A percentile compares a stretch with the other conserved stretches of the same genome.
Conservation (phyloP, 352 stramenopile genomes). For the Phytophthora parvispora region DNA sequence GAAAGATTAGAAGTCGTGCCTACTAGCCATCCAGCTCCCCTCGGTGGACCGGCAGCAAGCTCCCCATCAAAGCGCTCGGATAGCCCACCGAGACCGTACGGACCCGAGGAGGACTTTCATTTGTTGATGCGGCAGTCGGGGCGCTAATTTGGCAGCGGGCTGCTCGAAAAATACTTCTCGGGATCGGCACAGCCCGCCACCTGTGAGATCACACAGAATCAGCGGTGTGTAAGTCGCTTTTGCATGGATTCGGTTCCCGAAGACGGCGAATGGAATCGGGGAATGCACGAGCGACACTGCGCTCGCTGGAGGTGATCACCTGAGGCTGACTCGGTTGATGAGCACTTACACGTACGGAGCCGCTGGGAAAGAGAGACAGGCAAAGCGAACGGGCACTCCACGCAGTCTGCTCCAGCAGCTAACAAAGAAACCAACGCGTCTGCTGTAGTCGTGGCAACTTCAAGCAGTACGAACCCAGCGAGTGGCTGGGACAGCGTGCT, state of each 20-base stretch:
- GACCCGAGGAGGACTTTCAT: not conserved
- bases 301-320: constrained; percentile 3
- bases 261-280: constrained; percentile 15
- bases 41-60: not conserved
- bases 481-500: constrained; percentile 10
- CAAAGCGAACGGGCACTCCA: constrained; percentile 9
- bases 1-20: constrained; percentile 1
- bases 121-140: constrained; percentile 2
- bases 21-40: too few species aligned
- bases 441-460: constrained; percentile 1
- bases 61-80: not conserved
- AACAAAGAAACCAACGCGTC: constrained; percentile 25
- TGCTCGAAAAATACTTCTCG: constrained; percentile 12
- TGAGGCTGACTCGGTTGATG: constrained; percentile 4
- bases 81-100: not conserved
- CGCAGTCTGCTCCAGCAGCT: constrained; percentile 15
- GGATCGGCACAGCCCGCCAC: constrained; percentile 18
- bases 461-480: not conserved
- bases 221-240: not conserved
- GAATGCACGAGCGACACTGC: constrained; percentile 15
- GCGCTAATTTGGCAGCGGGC: constrained; percentile 14
- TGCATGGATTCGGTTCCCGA: constrained; percentile 26
- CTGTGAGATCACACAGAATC: not conserved
- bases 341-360: constrained; percentile 18
- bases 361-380: constrained; percentile 33